Base-by-base conservation (phyloP, 257 asterid species). In the Capsicum pubescens region DNA sequence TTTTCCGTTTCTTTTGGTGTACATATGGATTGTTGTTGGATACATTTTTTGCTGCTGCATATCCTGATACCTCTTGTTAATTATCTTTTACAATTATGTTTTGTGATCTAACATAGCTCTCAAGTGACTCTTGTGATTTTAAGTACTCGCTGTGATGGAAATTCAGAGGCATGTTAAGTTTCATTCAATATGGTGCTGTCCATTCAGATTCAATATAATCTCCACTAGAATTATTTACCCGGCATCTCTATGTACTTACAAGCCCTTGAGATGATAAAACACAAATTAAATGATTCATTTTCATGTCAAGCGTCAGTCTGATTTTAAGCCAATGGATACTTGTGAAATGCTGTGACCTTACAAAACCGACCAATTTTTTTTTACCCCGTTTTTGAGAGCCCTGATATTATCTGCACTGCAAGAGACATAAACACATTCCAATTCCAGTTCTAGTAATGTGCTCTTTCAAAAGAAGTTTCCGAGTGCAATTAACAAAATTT, bases 111-210 rank as follows among this genome's bases (percentile, higher is more conserved):
- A 63, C 44, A 74, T 74, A 26, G 19, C 46, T 44, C 17, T 50
- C 19, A 74, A 13, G 8, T 74, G 44, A 21, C 81, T 50, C 8
- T 6, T 72, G 13, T 50, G 61, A 74, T 74, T 74, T 50, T 7
- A 26, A 21, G 46, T 50, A 21, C 46, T 42, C 8, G 8, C 78
- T 69, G 55, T 69, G 78, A 42, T 69, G 78, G 55, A 11, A 50
- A 21, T 74, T 50, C 8, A 8, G 61, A 74, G 44, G 81, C 81
- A 52, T 21, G 61, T 74, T 50, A 54, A 72, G 60, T 72, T 72
- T 13, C 21, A 74, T 74, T 72, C 11, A 3, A n/a, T 72, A 48
- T 48, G 10, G 42, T 74, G 16, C 6, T 17, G 3, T 64, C 2
- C 8, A 13, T 13, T 52, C 81, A 74, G 59, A 13, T 19, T 50